These are phyloP conservation scores for Quercus ilex DNA, from an alignment of 306 rosid species.

Conservation along the genomic window DNA sequence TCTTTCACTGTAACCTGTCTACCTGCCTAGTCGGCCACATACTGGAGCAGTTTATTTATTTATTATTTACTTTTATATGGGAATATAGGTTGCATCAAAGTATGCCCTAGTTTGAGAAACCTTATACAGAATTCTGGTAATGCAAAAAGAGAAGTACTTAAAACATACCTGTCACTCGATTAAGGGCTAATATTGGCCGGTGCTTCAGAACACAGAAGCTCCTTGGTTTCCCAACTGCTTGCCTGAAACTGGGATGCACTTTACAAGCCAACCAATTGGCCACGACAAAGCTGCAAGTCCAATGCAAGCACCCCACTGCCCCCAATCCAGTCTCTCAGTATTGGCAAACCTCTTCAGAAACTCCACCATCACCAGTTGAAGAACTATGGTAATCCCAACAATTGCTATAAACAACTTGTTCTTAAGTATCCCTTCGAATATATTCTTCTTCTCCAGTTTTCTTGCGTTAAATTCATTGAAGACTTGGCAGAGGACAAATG, in stretches of 20 bases:
- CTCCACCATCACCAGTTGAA: constrained; percentile 26
- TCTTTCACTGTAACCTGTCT: no score
- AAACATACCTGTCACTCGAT: neutral
- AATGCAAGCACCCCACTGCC: constrained; percentile 22
- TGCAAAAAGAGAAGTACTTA: neutral
- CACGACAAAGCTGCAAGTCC: constrained; percentile 30
- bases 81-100: no score
- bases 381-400: constrained; percentile 13
- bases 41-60: no score
- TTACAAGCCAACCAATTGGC: constrained; percentile 28
- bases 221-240: neutral
- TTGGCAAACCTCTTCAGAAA: constrained; percentile 19
- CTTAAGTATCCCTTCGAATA: constrained; percentile 7
- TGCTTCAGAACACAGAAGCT: neutral
- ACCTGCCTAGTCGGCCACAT: no score
- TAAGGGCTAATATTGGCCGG: no score
- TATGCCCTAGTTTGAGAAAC: no score
- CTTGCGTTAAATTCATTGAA: constrained; percentile 28
- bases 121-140: neutral
- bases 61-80: no score
- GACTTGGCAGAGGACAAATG: constrained; percentile 24
- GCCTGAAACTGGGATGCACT: constrained; percentile 10
- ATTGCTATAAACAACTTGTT: constrained; percentile 24
- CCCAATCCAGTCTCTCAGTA: constrained; percentile 22
- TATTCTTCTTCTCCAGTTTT: constrained; percentile 25